Base-by-base conservation (phyloP, 2,329 filamentous ascomycete genomes). In the Phyllosticta citriasiana region DNA sequence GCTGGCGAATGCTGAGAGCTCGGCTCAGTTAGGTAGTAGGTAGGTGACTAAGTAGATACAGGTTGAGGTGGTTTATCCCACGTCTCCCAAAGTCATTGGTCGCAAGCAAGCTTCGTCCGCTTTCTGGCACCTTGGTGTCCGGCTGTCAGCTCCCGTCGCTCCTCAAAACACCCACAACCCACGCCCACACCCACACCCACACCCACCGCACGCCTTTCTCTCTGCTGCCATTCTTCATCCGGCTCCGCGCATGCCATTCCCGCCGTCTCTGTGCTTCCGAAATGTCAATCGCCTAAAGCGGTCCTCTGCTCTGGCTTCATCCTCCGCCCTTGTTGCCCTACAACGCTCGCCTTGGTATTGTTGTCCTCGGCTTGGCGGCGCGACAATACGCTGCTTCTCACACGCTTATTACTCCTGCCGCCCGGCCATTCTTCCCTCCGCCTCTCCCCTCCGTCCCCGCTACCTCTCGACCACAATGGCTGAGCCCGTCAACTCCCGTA, bases 381-480 rank as follows among this genome's bases (percentile, higher is more conserved):
- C 40, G 40, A 47, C 40, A 47, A n/a, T 47, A n/a, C 16, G 14
- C 40, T 47, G 40, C 14, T n/a, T 16, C 14, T 47, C 40, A 47
- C 40, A n/a, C 40, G 40, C 40, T 47, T 47, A 24, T 53, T 53
- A 25, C 52, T 27, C 52, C 52, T 35, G 16, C 53, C 30, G 14
- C 8, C 53, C 57, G 25, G 30, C 53, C 40, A 10, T 26, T 47
- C 35, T 40, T n/a, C 19, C 9, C 14, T n/a, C 24, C 33, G 8
- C 60, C 33, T 52, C 33, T 33, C 60, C 52, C 30, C 25, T 25
- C 52, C 10, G 9, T 55, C 58, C 50, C 57, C 61, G 52, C 10
- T 25, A 51, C 7, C 53, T 56, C 19, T 50, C 57, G 10, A 56
- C 63, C 64, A 66, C 69, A 64, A 65, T 66, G 61, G 57, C 53